Evolutionary conservation across 1,284 basidiomycete species (phyloP), one percentile per base, ranked within the genome.

Genomic region (Melampsora americana): DNA sequence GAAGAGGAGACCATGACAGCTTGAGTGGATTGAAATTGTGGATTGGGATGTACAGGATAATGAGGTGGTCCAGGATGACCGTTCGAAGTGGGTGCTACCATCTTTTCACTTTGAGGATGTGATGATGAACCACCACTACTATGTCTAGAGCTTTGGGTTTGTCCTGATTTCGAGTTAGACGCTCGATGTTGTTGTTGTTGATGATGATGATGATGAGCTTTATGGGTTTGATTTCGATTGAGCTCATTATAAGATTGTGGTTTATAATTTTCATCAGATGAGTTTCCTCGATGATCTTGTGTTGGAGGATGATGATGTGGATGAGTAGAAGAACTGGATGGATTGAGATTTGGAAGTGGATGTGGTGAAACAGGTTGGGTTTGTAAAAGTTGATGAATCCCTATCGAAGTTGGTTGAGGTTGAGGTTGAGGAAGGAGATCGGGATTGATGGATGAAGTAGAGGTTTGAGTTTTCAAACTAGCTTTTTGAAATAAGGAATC

Each of bases 401-500:
- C 50, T 44, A 48, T 68, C 6, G 66, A 30, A 32, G 66, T 46
- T 23, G 66, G n/a, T 46, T 50, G 46, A 30, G n/a, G 26, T 16
- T 16, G 60, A 23, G 20, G 42, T 30, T 11, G 23, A 6, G 9
- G 69, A 39, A 42, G 26, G 44, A 26, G 50, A 56, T 42, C 26
- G 35, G 20, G 30, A 53, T 53, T 4, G 64, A 66, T 12, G 42
- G 69, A 64, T 71, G 30, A 20, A 35, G 39, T 5, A 3, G n/a
- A 28, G 18, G 67, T 28, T 18, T 62, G 69, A 50, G 69, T 48
- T 32, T 61, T 62, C 42, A 64, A 30, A 39, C 39, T 48, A 71
- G 69, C 69, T 46, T 64, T 71, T 30, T 71, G 69, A 44, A 71
- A 71, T 23, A 71, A 60, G 28, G 59, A 64, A 35, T 71, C 69